phyloP scores from a whole-genome alignment of 257 asterid species.

The Handroanthus guayacan region DNA sequence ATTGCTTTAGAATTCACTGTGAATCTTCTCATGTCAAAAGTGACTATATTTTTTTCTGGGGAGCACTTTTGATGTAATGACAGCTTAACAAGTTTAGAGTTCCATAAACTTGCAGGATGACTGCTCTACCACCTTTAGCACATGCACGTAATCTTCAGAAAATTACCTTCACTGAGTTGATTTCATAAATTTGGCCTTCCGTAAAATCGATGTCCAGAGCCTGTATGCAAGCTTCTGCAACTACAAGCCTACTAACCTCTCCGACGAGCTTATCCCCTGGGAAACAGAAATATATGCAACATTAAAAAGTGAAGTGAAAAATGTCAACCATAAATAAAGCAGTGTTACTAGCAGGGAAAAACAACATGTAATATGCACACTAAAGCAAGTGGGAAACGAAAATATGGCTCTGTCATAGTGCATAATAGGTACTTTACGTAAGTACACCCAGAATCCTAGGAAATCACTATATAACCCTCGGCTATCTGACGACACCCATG shows the following conservation, averaged over 20 bases:
- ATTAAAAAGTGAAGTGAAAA: not conserved
- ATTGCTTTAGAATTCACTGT: not conserved
- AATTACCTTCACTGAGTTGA: constrained; percentile 82
- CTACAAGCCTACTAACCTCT: constrained; percentile 91
- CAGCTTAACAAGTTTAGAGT: not conserved
- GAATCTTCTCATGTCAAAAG: constrained; percentile 2
- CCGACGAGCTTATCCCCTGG: constrained; percentile 94
- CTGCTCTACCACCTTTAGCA: not conserved
- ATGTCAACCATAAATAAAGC: not conserved
- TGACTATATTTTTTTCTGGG: not conserved
- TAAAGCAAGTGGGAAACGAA: no score
- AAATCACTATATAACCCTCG: no score
- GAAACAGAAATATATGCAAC: constrained; percentile 13
- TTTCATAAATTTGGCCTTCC: constrained; percentile 78
- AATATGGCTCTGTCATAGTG: no score
- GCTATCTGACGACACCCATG: no score
- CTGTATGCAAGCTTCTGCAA: constrained; percentile 97
- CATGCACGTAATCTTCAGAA: constrained; percentile 2
- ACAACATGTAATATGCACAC: not conserved
- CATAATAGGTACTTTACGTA: no score
- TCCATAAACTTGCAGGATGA: not conserved
- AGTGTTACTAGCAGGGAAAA: not conserved
- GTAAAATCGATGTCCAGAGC: constrained; percentile 82
- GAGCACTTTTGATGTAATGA: not conserved
- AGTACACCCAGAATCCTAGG: no score